phyloP scores from a whole-genome alignment of 2,329 filamentous ascomycete genomes.

The Trichophyton verrucosum region DNA sequence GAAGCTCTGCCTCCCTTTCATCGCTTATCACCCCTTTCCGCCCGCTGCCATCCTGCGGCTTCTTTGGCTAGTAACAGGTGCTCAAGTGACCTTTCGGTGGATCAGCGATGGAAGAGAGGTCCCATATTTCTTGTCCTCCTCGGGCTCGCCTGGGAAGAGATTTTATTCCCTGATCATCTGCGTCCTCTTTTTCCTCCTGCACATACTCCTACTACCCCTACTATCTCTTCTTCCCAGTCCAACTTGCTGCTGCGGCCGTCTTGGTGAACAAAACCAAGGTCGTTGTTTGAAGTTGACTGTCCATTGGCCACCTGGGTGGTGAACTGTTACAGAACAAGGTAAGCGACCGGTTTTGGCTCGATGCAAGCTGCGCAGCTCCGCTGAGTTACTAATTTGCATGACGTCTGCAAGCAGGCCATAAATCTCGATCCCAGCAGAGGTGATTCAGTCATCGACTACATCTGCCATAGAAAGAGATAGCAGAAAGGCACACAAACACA shows the following conservation, averaged over 20 bases:
- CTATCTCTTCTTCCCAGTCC: neutral
- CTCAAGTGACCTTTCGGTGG: constrained; percentile 2
- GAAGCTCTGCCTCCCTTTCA: neutral
- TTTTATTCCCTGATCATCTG: neutral
- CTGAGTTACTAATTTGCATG: constrained; percentile 3
- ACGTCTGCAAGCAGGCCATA: neutral
- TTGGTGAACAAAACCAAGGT: neutral
- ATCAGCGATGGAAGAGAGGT: neutral
- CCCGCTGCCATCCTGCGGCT: neutral
- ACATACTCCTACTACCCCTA: neutral
- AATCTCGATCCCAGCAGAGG: neutral
- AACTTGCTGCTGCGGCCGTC: neutral
- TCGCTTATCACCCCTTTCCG: neutral
- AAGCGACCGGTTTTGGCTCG: neutral
- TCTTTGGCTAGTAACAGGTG: neutral
- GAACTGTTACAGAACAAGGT: neutral
- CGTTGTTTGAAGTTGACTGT: neutral
- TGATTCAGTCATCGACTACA: neutral
- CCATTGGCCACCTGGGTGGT: neutral
- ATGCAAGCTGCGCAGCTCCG: neutral
- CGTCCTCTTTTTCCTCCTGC: neutral
- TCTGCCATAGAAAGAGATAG: neutral
- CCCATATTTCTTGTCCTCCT: neutral
- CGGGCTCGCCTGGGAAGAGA: neutral
- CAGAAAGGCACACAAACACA: too few relatives aligned